Conservation (phyloP, 306 rosid species). For the Vicia faba region DNA sequence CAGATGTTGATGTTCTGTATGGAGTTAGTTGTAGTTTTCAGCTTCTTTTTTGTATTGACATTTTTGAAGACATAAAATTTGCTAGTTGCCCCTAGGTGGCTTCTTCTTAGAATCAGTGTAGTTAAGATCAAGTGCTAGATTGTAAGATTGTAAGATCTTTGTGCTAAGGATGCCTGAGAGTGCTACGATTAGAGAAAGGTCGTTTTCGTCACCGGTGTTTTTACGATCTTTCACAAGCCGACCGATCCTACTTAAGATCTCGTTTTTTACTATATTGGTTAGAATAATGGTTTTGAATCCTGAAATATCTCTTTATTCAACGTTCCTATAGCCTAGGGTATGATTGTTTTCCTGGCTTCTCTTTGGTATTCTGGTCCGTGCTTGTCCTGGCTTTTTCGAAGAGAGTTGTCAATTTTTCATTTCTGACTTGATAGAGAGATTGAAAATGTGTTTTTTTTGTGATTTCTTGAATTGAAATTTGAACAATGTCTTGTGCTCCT, state of each 20-base stretch:
- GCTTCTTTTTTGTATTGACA: not conserved
- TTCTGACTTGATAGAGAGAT: not conserved
- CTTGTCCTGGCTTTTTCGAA: not conserved
- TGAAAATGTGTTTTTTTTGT: not conserved
- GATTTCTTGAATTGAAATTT: not conserved
- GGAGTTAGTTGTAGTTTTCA: slow-evolving; percentile 8
- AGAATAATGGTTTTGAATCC: slow-evolving; percentile 1
- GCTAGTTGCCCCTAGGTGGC: not conserved
- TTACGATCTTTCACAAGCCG: no score
- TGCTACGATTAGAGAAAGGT: no score
- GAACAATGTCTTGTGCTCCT: not conserved
- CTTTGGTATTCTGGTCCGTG: not conserved
- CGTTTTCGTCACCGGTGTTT: no score
- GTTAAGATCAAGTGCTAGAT: no score
- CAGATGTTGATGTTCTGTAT: slow-evolving; percentile 7
- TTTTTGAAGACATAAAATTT: not conserved
- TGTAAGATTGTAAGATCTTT: no score
- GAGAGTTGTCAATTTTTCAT: slow-evolving; percentile 15
- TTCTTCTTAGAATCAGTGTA: slow-evolving; percentile 1
- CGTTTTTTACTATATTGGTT: no score
- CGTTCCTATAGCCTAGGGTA: not conserved
- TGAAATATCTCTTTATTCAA: slow-evolving; percentile 6
- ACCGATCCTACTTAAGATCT: no score
- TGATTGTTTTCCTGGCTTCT: not conserved
- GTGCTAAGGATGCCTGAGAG: no score